phyloP scores from a whole-genome alignment of 495 filamentous ascomycete species.

The Tricharina praecox region DNA sequence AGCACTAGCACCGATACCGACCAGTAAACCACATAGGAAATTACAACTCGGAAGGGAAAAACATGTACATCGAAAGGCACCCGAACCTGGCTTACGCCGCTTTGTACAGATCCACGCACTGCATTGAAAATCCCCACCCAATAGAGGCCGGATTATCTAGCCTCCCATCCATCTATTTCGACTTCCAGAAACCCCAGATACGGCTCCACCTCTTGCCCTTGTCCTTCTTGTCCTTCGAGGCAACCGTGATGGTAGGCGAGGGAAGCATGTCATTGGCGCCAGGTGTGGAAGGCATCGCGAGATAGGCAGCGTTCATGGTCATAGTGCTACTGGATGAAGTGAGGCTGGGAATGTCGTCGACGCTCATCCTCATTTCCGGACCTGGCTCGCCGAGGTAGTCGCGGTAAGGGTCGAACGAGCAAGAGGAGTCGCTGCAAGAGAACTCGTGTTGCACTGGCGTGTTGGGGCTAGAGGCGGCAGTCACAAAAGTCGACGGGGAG shows the following conservation, averaged over 20 bases:
- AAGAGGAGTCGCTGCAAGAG: conserved; percentile 15
- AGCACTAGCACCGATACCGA: conserved; percentile 4
- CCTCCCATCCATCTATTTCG: conserved; percentile 13
- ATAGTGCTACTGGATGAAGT: conserved; percentile 25
- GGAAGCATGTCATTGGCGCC: conserved; percentile 7
- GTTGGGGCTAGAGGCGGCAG: conserved; percentile 19
- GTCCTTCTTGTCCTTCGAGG: conserved; percentile 14
- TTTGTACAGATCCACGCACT: not conserved
- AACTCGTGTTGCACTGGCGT: conserved; percentile 23
- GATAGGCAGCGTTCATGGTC: conserved; percentile 25
- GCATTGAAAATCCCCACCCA: not conserved
- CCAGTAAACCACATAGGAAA: conserved; percentile 1
- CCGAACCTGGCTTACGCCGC: conserved; percentile 1
- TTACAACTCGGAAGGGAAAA: conserved; percentile 3
- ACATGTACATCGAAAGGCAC: not conserved
- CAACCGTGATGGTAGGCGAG: conserved; percentile 11
- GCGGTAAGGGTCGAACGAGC: conserved; percentile 18
- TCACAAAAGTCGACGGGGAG: conserved; percentile 22
- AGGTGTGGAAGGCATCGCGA: conserved; percentile 24
- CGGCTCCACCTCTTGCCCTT: conserved; percentile 25
- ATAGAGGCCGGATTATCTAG: too few relatives aligned
- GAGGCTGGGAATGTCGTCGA: conserved; percentile 26
- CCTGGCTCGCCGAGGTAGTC: conserved; percentile 26
- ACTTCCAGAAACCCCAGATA: conserved; percentile 25
- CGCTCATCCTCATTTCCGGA: conserved; percentile 27